Evolutionary conservation across 139 green algal species (phyloP).

Genomic region (Ettlia oleoabundans): DNA sequence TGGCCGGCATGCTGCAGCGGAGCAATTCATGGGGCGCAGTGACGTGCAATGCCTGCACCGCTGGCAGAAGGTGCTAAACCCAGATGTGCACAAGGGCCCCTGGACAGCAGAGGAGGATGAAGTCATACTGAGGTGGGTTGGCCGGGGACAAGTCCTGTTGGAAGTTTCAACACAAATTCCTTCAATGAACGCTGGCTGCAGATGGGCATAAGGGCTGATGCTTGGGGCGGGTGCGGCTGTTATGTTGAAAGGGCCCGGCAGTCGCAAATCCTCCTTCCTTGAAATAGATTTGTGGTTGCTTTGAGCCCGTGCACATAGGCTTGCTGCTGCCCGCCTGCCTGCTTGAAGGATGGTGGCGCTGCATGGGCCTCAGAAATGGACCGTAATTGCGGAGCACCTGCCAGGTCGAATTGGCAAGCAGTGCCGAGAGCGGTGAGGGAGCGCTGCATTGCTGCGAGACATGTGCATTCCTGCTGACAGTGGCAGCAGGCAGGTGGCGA

Average conservation of each 20-base stretch:
- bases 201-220: too few species aligned
- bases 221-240: too few species aligned
- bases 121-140: background rate
- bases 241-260: too few species aligned
- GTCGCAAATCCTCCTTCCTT: too few species aligned
- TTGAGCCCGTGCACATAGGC: too few species aligned
- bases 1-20: slow-evolving; percentile 52
- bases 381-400: slow-evolving; percentile 62
- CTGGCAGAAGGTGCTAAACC: slow-evolving; percentile 93
- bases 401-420: slow-evolving; percentile 82
- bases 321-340: background rate
- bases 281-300: too few species aligned
- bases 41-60: slow-evolving; percentile 92
- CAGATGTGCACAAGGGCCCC: slow-evolving; percentile 82
- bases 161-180: too few species aligned
- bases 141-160: too few species aligned
- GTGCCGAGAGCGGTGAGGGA: slow-evolving; percentile 74
- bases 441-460: too few species aligned
- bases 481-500: too few species aligned
- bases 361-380: slow-evolving; percentile 75
- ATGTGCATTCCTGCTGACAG: too few species aligned
- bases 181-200: too few species aligned
- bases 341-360: slow-evolving; percentile 55
- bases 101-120: slow-evolving; percentile 70
- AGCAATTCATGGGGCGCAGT: slow-evolving; percentile 75